These are phyloP conservation scores for Gossypium turneri DNA, from an alignment of 345 rosid species.

Conservation along the genomic window DNA sequence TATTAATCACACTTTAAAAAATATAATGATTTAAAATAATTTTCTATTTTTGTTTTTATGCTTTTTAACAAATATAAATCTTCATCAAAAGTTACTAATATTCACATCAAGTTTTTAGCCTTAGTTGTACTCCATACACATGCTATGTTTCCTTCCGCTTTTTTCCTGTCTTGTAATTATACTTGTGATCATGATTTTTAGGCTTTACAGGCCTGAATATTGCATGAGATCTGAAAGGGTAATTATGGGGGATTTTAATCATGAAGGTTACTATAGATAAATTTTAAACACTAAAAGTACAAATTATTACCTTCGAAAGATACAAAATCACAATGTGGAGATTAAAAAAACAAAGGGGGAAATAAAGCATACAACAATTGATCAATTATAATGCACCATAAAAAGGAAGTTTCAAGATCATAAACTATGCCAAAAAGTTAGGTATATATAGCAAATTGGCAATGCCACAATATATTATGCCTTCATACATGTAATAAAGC, in stretches of 20 bases:
- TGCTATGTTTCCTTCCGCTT: conserved; percentile 19
- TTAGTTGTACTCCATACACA: conserved; percentile 31
- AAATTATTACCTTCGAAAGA: conserved; percentile 35
- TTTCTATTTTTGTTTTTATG: conserved; percentile 1
- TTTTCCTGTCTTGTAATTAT: conserved; percentile 12
- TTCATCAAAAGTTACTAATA: conserved; percentile 13
- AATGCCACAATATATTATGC: not conserved
- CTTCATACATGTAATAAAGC: not conserved
- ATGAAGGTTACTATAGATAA: conserved; percentile 2
- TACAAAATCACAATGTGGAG: conserved; percentile 24
- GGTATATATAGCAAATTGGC: not conserved
- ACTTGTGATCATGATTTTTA: conserved; percentile 21
- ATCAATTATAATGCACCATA: conserved; percentile 33
- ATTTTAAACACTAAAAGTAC: conserved; percentile 34
- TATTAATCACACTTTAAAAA: not conserved
- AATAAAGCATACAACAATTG: conserved; percentile 26
- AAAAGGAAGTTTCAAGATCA: conserved; percentile 21
- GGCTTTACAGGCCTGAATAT: conserved; percentile 29
- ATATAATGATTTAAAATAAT: not conserved
- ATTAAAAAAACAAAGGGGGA: not conserved
- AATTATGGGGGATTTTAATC: conserved; percentile 3
- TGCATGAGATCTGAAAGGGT: conserved; percentile 24
- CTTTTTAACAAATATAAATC: conserved; percentile 5
- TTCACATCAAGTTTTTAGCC: conserved; percentile 16
- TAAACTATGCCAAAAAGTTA: conserved; percentile 18